Percentiles rank a stretch among this genome's conserved stretches.
Conservation (phyloP, 805 yeast genomes). For the Lipomyces mesembrius region DNA sequence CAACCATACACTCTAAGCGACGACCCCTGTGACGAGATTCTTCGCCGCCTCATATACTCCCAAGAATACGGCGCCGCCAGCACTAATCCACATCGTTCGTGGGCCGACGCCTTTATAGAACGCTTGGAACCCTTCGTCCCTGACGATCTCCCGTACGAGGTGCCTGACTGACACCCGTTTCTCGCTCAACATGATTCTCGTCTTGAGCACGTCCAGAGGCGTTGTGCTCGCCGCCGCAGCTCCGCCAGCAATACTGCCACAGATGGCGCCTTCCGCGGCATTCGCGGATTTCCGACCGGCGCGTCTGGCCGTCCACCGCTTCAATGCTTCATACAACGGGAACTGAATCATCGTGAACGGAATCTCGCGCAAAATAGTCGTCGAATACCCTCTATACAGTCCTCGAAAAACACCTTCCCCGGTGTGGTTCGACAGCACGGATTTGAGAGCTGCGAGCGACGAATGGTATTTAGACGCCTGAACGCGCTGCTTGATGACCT, state of each 20-base stretch:
- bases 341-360: constrained; percentile 96
- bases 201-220: constrained; percentile 92
- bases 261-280: constrained; percentile 78
- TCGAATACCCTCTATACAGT: constrained; percentile 88
- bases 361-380: constrained; percentile 92
- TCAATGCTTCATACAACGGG: constrained; percentile 87
- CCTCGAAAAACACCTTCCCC: constrained; percentile 83
- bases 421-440: constrained; percentile 62
- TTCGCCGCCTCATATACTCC: constrained; percentile 80
- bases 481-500: constrained; percentile 92
- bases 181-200: constrained; percentile 81
- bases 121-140: constrained; percentile 73
- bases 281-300: constrained; percentile 53
- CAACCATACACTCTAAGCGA: not conserved
- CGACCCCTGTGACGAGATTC: constrained; percentile 4
- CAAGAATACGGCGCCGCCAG: constrained; percentile 96
- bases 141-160: constrained; percentile 58
- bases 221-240: constrained; percentile 93
- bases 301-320: constrained; percentile 58
- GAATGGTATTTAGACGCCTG: constrained; percentile 67
- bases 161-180: constrained; percentile 52
- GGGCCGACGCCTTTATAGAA: constrained; percentile 91
- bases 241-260: constrained; percentile 95
- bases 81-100: constrained; percentile 95
- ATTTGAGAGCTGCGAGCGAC: constrained; percentile 69